These are phyloP conservation scores for Boletus rufocinnamomeus DNA, from an alignment of 768 basidiomycete genomes.

Conservation along the genomic window DNA sequence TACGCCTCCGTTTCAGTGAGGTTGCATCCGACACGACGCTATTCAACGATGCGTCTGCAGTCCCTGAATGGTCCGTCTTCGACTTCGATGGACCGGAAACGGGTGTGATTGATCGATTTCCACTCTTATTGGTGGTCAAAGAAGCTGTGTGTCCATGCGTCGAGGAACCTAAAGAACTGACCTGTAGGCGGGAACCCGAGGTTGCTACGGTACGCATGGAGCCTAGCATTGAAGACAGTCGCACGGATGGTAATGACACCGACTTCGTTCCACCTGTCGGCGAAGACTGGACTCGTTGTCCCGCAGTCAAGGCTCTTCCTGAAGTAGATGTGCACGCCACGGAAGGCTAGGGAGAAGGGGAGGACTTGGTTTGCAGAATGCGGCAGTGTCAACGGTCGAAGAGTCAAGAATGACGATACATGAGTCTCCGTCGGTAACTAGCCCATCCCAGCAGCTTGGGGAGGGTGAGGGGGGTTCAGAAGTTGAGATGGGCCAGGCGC, in stretches of 20 bases:
- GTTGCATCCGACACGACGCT: constrained; percentile 3
- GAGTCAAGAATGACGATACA: constrained; percentile 67
- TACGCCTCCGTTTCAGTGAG: constrained; percentile 51
- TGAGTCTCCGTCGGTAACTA: constrained; percentile 40
- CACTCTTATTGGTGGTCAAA: neutral
- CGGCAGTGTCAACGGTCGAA: constrained; percentile 65
- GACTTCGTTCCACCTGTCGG: neutral
- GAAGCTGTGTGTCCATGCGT: neutral
- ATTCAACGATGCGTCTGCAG: neutral
- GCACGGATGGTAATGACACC: constrained; percentile 7
- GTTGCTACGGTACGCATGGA: constrained; percentile 14
- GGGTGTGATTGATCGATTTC: neutral
- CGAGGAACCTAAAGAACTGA: neutral
- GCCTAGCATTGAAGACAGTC: constrained; percentile 29
- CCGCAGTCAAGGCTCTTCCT: constrained; percentile 1
- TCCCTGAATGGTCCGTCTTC: neutral
- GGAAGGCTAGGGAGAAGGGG: constrained; percentile 18
- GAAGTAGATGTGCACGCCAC: constrained; percentile 6
- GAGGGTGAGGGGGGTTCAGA: constrained; percentile 17
- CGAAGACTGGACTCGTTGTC: constrained; percentile 10
- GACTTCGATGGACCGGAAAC: neutral
- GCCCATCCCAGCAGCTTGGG: constrained; percentile 5
- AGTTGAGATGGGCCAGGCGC: constrained; percentile 4
- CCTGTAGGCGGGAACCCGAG: constrained; percentile 8
- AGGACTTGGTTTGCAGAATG: constrained; percentile 41